Evolutionary conservation across 2,329 filamentous ascomycete species (phyloP), one percentile per base, ranked within the genome.

Genomic region (Sporothrix euskadiensis): DNA sequence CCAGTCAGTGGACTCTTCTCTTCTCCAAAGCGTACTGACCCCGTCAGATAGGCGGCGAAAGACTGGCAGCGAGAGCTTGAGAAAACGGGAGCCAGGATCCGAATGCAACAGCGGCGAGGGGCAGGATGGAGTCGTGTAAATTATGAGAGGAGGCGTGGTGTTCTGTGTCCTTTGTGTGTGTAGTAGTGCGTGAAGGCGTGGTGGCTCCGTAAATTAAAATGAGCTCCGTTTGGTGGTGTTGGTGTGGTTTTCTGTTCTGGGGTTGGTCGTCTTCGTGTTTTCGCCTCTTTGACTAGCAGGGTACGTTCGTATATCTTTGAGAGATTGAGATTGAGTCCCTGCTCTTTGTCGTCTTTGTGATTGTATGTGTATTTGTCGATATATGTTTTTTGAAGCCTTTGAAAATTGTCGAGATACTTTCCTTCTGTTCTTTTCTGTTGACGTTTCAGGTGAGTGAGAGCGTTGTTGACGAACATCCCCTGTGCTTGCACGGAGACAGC

Each of bases 51-150:
- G 32, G 22, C 52, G 59, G 59, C 59, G 54, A 30, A 30, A 49
- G 44, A 12, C 14, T 49, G 44, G 44, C 4, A 19, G 44, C 4
- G 44, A 56, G 39, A 35, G 26, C 14, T n/a, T 47, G 6, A 26
- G 54, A 72, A 72, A 72, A 66, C 70, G 70, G 73, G 69, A 74
- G 30, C 39, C 69, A 71, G 72, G 66, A 35, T 44, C 61, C 52
- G 54, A 70, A 71, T 74, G 73, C 63, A 65, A 74, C 70, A 32
- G 47, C 35, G 73, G 69, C 73, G 73, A 74, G 73, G 73, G 73
- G 69, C 73, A 72, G 47, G 14, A 41, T 47, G 70, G 32, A 8
- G 39, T 49, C 69, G 35, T 19, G 35, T 59, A 59, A 39, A 30
- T 32, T 16, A 41, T n/a, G 16, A 16, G 22, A 30, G 39, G 49